Conservation (phyloP, 306 rosid genomes). For the Nissolia schottii region DNA sequence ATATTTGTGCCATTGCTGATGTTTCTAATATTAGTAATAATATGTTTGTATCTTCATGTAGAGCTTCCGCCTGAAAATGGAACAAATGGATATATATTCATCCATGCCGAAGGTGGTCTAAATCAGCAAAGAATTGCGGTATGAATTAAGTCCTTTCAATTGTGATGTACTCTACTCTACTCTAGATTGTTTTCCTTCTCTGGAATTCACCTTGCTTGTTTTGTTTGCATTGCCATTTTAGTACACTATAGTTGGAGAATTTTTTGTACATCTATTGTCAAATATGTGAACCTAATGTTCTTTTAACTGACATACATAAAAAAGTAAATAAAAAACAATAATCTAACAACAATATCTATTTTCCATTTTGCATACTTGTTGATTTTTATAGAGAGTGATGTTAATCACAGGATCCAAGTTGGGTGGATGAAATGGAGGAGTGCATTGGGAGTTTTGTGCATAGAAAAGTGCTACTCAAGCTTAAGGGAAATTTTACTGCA, state of each 20-base stretch:
- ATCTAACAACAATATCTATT: not conserved
- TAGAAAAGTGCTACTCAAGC: too few relatives aligned
- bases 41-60: conserved; percentile 32
- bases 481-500: too few relatives aligned
- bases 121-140: conserved; percentile 98
- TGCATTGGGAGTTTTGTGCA: too few relatives aligned
- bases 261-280: conserved; percentile 5
- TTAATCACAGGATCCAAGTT: too few relatives aligned
- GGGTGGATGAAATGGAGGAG: too few relatives aligned
- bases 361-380: not conserved
- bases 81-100: conserved; percentile 90
- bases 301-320: not conserved
- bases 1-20: not conserved
- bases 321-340: not conserved
- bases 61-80: conserved; percentile 85
- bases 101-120: conserved; percentile 96
- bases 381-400: not conserved
- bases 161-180: conserved; percentile 4
- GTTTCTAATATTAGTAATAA: not conserved
- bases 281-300: conserved; percentile 14
- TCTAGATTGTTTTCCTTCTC: not conserved
- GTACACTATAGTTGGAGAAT: not conserved
- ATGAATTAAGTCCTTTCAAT: conserved; percentile 28
- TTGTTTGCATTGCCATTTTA: not conserved
- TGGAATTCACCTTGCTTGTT: not conserved